Base-by-base conservation (phyloP, 768 basidiomycete species). In the Psilocybe cyanescens region DNA sequence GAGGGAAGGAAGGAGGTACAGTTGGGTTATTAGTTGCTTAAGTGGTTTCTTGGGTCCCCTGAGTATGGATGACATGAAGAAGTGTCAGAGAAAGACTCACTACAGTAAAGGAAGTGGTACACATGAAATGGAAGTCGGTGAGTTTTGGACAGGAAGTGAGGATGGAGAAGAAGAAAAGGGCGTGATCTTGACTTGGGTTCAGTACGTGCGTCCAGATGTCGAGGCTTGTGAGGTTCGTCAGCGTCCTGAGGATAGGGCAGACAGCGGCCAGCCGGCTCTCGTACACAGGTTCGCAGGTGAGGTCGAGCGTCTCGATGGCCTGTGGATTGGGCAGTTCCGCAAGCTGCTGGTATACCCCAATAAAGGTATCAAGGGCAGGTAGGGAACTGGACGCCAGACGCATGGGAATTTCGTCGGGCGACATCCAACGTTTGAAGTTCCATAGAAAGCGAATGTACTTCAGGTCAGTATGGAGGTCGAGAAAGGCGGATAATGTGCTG, bases 391-490 rank as follows among this genome's bases (percentile, higher is more conserved):
- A 29, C 1, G 69, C 68, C 12, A 81, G 70, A 11, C 68, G 65
- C 67, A 78, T 69, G 2, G 72, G 73, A 29, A 79, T 74, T 1
- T 66, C 64, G 58, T 76, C 72, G 1, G 83, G 83, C 1, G 79
- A 81, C 71, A 82, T 75, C 81, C 81, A 83, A 11, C 78, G 71
- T 55, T 79, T 79, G 67, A 83, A 83, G 60, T 81, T 82, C 82
- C 83, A 84, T 29, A 80, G 70, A 46, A 83, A 74, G 9, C 81
- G 77, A 31, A 83, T 71, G 60, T 78, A 79, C 37, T 74, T 78
- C 14, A 84, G 68, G 4, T 70, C 62, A 0, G 69, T 66, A 59
- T 83, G 83, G 11, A 30, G 55, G 7, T 75, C 68, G n/a, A 83
- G 69, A 65, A 83, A 83, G 1, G 63, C 51, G 3, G 70, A 71